phyloP scores from a whole-genome alignment of 2,329 filamentous ascomycete species.

The Neurospora crassa region DNA sequence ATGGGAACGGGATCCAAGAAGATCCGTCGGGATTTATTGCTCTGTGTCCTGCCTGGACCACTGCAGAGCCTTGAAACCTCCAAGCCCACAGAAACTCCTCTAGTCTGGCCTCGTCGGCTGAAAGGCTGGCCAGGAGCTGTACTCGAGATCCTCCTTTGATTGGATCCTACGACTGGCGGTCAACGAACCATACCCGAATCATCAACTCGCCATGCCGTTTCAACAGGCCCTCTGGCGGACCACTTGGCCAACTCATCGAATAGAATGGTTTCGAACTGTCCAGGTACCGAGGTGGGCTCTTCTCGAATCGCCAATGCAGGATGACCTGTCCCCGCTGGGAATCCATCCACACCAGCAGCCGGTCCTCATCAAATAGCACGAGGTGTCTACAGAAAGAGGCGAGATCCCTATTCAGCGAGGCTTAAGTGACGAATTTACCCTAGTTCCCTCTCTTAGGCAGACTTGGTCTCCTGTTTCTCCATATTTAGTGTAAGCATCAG shows the following conservation, averaged over 20 bases:
- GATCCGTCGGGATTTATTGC: not conserved
- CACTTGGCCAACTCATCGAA: slow-evolving; percentile 2
- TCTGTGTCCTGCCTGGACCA: slow-evolving; percentile 5
- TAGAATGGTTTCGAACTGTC: slow-evolving; percentile 7
- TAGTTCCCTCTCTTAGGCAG: not conserved
- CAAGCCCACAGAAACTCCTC: not conserved
- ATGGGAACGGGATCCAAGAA: not conserved
- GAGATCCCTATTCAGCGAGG: not conserved
- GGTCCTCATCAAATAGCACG: not conserved
- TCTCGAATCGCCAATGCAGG: slow-evolving; percentile 4
- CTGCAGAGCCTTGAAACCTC: not conserved
- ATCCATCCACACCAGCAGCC: not conserved
- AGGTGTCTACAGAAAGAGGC: not conserved
- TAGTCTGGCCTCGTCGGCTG: slow-evolving; percentile 1
- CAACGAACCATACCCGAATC: slow-evolving; percentile 4
- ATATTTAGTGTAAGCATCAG: not conserved
- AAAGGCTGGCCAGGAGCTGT: slow-evolving; percentile 7
- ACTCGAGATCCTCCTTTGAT: slow-evolving; percentile 1
- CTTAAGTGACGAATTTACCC: not conserved
- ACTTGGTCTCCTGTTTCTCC: not conserved
- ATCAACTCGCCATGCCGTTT: slow-evolving; percentile 1
- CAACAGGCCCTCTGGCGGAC: slow-evolving; percentile 2
- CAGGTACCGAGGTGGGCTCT: not conserved
- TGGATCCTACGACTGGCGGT: slow-evolving; percentile 11
- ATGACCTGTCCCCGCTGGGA: slow-evolving; percentile 2